Base-by-base conservation (phyloP, 1,284 basidiomycete genomes). In the Ceratobasidium sp. region DNA sequence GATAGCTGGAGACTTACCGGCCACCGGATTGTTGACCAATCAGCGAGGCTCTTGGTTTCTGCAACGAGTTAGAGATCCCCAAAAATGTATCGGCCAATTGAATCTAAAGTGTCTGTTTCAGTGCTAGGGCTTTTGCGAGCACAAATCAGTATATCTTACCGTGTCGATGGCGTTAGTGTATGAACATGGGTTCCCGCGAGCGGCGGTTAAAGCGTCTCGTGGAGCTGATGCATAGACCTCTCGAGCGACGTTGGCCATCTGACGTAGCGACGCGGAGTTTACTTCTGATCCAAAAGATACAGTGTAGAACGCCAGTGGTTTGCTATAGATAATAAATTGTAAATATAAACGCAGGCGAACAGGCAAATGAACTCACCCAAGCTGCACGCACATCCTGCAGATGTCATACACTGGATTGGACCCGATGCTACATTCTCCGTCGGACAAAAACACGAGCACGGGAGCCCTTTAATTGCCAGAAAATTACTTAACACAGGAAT, bases 31-130 rank as follows among this genome's bases (percentile, higher is more conserved):
- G n/a, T 7, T 41, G 36, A 1, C 65, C 41, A 59, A 88, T 81
- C 72, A 89, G 76, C 15, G 85, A 82, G 67, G 87, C 89, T 75
- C 89, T 82, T 0, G 88, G 86, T 78, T 89, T 90, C 76, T 85
- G 81, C 80, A 90, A 79, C 9, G 89, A 89, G 47, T 89, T 87
- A 0, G 89, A 88, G 56, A 90, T 85, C 9, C 86, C 87, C 15
- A 90, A 80, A 85, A 91, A 91, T 0, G 90, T 89, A 75, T 89
- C 83, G 0, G 89, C 85, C 0, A 90, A 85, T 76, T 85, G 85
- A 22, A 90, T 84, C 89, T 90, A 27, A 50, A 41, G 8, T 19
- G 22, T 24, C 27, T 6, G 24, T 19, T 27, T 47, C 17, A 56
- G 53, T 29, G n/a, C 47, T 11, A 6, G 3, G n/a, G n/a, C 47